Base-by-base conservation (phyloP, 108 stramenopile species). In the Pseudonitzschia multistriata region DNA sequence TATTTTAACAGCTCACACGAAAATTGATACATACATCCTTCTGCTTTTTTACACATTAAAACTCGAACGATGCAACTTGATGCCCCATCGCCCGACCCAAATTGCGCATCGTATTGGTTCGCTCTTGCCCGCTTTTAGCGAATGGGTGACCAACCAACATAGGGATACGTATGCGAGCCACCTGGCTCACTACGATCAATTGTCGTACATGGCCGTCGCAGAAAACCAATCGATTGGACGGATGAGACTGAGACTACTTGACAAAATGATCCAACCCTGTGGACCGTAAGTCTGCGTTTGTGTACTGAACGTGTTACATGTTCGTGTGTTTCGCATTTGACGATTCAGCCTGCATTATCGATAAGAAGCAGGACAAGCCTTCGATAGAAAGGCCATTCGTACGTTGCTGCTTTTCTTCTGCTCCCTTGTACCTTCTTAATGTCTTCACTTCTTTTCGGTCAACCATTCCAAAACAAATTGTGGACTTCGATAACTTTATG, bases 91-190 rank as follows among this genome's bases (percentile, higher is more conserved):
- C 37, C 37, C 37, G 8, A 37, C 37, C n/a, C n/a, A n/a, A n/a
- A n/a, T n/a, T n/a, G n/a, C n/a, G 8, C 5, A 37, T 13, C 33
- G 34, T n/a, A 37, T 35, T 28, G 33, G 14, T 6, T 55, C 34
- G 25, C 15, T 66, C 30, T 8, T 17, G 15, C 37, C 6, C 8
- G 8, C 17, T 13, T 22, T 52, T 47, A 84, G 83, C 73, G 98
- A 99, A 76, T 99, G 95, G 94, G 79, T 92, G 19, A 88, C 90
- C 8, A 99, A 99, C 79, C 95, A 96, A 85, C 98, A 99, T 77
- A 95, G 99, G 29, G 99, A 99, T 83, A 96, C 97, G 7, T 81
- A 96, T 22, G 97, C 98, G 6, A 88, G 87, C 49, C 92, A 96
- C 67, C 67, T 99, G 3, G 97, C 97, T 7, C 97, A 98, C 71